Base-by-base conservation (phyloP, 306 rosid species). In the Styphnolobium japonicum region DNA sequence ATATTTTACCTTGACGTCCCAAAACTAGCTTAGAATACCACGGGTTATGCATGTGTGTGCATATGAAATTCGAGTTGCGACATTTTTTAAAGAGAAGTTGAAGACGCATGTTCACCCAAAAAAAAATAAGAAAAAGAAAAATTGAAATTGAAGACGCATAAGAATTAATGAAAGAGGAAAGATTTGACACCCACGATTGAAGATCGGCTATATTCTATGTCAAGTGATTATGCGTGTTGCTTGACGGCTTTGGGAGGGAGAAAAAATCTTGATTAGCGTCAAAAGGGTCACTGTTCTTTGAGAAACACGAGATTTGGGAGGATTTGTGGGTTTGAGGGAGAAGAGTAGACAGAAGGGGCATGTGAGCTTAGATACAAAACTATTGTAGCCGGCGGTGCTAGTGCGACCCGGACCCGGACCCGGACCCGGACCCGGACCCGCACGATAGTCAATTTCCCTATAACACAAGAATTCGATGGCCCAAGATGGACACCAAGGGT, bases 401-500 rank as follows among this genome's bases (percentile, higher is more conserved):
- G 63, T 48, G 36, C 0, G 4, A 69, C 0, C 3, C 8, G 82
- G 85, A 60, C 78, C 85, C 81, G n/a, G 67, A 76, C 5, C 3
- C 8, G 82, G 4, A 69, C 0, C 3, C 8, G 82, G 4, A 69
- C 0, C 3, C 8, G 82, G 85, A 60, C 78, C 85, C 81, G n/a
- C 73, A 76, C 5, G 34, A 37, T 60, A 14, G 33, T 60, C 42
- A 53, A 46, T 75, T 25, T 33, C 33, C 22, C 18, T 34, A 15
- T 48, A 56, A 56, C 77, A 6, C 77, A 6, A 37, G 1, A 40
- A 0, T 11, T 67, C 2, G 58, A 67, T 23, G 73, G 48, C 73
- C 43, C 45, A 48, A 61, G 64, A 73, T 52, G 52, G 68, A 64
- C 73, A 69, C 56, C 22, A 81, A 74, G 16, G 84, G 76, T 42